A percentile compares a stretch with the other conserved stretches of the same genome.
Evolutionary conservation across 148 eudicot species (phyloP).

Genomic region (Arctostaphylos glauca): DNA sequence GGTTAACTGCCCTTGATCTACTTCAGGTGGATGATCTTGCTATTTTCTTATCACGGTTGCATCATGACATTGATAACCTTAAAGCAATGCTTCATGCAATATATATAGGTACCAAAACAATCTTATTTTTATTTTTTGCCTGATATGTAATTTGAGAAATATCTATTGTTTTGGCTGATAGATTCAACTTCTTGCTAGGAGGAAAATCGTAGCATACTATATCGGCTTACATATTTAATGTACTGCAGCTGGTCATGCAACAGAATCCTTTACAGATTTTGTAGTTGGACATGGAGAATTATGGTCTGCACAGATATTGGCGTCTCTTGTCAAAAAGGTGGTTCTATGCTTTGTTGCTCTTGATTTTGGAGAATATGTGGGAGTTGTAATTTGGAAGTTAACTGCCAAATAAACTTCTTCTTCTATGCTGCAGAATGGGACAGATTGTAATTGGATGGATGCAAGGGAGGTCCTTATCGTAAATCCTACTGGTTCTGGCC

Average conservation of each 20-base stretch:
- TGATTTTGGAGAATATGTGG: slow-evolving; percentile 1
- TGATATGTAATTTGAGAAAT: background rate
- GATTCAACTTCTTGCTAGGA: background rate
- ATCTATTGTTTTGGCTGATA: background rate
- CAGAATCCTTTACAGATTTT: slow-evolving; percentile 94
- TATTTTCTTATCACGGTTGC: slow-evolving; percentile 61
- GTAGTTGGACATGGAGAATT: slow-evolving; percentile 97
- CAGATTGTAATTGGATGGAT: slow-evolving; percentile 92
- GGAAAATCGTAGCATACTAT: background rate
- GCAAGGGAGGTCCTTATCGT: slow-evolving; percentile 91
- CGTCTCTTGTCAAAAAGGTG: slow-evolving; percentile 77
- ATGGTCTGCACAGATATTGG: slow-evolving; percentile 95
- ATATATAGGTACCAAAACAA: slow-evolving; percentile 58
- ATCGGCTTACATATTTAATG: slow-evolving; percentile 15
- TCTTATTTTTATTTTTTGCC: no score
- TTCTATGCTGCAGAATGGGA: slow-evolving; percentile 52
- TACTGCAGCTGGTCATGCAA: slow-evolving; percentile 90
- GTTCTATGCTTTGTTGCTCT: background rate
- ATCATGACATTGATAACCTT: slow-evolving; percentile 78
- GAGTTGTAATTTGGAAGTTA: background rate
- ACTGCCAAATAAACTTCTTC: background rate
- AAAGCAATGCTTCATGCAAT: slow-evolving; percentile 96
- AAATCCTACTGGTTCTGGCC: slow-evolving; percentile 73
- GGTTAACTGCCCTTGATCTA: slow-evolving; percentile 64
- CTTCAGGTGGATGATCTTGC: slow-evolving; percentile 72